phyloP scores from a whole-genome alignment of 1,284 basidiomycete species.

The Trichosporon sp. region DNA sequence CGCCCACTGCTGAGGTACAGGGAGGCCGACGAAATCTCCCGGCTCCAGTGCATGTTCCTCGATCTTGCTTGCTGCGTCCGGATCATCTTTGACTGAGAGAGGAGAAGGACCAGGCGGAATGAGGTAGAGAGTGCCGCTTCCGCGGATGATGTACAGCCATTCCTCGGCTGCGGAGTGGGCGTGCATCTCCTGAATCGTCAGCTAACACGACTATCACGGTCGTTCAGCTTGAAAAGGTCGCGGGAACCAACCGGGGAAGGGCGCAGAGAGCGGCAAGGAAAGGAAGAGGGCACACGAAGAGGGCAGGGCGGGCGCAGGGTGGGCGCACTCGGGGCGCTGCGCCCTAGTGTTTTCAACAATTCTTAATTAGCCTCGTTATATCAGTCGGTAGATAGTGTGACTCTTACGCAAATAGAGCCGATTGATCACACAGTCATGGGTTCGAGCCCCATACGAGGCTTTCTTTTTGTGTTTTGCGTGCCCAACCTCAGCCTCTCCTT shows the following conservation, averaged over 20 bases:
- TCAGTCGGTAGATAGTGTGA: slow-evolving; percentile 20
- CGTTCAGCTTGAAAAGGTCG: no score
- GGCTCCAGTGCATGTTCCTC: slow-evolving; percentile 26
- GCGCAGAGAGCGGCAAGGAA: no score
- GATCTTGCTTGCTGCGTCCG: not conserved
- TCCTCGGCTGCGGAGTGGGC: slow-evolving; percentile 38
- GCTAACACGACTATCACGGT: not conserved
- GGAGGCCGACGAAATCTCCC: slow-evolving; percentile 39
- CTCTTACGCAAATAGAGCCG: slow-evolving; percentile 14
- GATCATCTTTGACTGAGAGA: not conserved
- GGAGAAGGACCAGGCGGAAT: not conserved
- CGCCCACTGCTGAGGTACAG: slow-evolving; percentile 28
- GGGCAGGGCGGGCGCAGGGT: not conserved
- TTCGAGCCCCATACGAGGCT: slow-evolving; percentile 20
- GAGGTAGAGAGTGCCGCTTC: slow-evolving; percentile 30
- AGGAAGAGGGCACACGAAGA: not conserved
- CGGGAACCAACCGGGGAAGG: no score
- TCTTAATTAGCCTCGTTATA: slow-evolving; percentile 1
- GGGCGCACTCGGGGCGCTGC: not conserved
- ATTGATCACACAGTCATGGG: slow-evolving; percentile 20
- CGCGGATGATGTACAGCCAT: slow-evolving; percentile 41
- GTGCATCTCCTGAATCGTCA: slow-evolving; percentile 33
- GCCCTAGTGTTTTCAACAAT: not conserved
- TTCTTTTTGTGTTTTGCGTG: not conserved
- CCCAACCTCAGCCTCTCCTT: no score